Conservation (phyloP, 306 rosid genomes). For the Prunus persica region Prunus_persica_NCBIv2 NC_034014.1:23990001-23990500, state of each 20-base stretch:
- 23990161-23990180: slow-evolving; percentile 82
- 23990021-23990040: slow-evolving; percentile 43
- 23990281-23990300: slow-evolving; percentile 70
- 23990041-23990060: slow-evolving; percentile 34
- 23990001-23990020: slow-evolving; percentile 47
- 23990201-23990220: slow-evolving; percentile 87
- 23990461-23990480: slow-evolving; percentile 14
- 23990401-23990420: slow-evolving; percentile 90
- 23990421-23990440: slow-evolving; percentile 90
- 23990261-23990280: slow-evolving; percentile 80
- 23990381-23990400: slow-evolving; percentile 84
- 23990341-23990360: slow-evolving; percentile 62
- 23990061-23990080: slow-evolving; percentile 49
- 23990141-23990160: slow-evolving; percentile 45
- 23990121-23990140: slow-evolving; percentile 74
- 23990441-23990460: slow-evolving; percentile 24
- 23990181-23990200: slow-evolving; percentile 66
- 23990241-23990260: slow-evolving; percentile 99
- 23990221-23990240: slow-evolving; percentile 81
- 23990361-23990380: slow-evolving; percentile 83
- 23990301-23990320: slow-evolving; percentile 50
- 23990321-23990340: slow-evolving; percentile 55
- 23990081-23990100: slow-evolving; percentile 65
- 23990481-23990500: slow-evolving; percentile 5
- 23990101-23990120: slow-evolving; percentile 47